A percentile compares a stretch with the other conserved stretches of the same genome.
Evolutionary conservation across 805 yeast genomes (phyloP).

Genomic region (Saccharomyces kudriavzevii): DNA sequence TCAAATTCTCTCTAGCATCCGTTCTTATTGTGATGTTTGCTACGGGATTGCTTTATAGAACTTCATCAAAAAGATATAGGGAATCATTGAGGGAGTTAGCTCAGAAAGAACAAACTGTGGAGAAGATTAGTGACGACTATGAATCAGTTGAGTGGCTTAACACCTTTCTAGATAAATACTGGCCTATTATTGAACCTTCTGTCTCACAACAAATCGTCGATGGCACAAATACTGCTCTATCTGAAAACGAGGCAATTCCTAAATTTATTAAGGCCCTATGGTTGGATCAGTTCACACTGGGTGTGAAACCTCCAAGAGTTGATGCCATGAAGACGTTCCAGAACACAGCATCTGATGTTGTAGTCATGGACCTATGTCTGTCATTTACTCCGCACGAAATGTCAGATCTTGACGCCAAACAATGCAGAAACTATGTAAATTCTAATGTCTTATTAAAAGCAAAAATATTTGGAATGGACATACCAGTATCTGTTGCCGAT

Average conservation of each 20-base stretch:
- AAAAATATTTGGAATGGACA: constrained; percentile 62
- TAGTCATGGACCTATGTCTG: constrained; percentile 93
- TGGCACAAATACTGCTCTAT: constrained; percentile 72
- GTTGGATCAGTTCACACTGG: constrained; percentile 81
- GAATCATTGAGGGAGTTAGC: constrained; percentile 62
- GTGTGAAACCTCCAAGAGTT: constrained; percentile 89
- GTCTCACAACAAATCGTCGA: constrained; percentile 77
- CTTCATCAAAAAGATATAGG: constrained; percentile 74
- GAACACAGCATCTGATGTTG: constrained; percentile 79
- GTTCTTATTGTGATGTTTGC: constrained; percentile 58
- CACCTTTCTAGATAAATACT: constrained; percentile 75
- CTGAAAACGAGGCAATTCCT: constrained; percentile 64
- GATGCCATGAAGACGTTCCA: constrained; percentile 81
- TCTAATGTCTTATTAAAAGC: constrained; percentile 70
- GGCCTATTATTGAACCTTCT: constrained; percentile 84
- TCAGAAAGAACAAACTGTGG: constrained; percentile 73
- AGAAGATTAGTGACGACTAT: constrained; percentile 72
- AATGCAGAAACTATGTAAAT: constrained; percentile 71
- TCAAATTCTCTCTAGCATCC: constrained; percentile 69
- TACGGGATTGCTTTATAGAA: constrained; percentile 62
- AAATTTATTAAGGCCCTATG: constrained; percentile 72
- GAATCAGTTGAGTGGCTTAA: constrained; percentile 95
- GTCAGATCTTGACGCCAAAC: constrained; percentile 76
- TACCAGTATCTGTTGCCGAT: constrained; percentile 74
- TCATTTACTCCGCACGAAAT: constrained; percentile 85